phyloP scores from a whole-genome alignment of 176 grass and related monocot genomes.

The Ampelocalamus luodianensis region DNA sequence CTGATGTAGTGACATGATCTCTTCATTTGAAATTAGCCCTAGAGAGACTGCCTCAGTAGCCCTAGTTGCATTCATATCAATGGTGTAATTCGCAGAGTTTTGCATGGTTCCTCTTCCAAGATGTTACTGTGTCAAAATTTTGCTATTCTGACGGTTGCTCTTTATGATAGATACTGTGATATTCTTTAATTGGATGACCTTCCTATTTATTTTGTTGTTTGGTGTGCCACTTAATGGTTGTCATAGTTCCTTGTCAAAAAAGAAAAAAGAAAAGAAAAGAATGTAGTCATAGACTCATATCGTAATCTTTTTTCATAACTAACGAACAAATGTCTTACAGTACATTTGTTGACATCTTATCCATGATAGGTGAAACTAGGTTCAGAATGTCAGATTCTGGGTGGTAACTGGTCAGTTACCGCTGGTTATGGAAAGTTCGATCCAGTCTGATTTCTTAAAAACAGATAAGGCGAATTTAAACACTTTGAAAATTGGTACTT shows the following conservation, averaged over 20 bases:
- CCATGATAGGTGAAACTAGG: background rate
- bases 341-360: background rate
- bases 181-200: background rate
- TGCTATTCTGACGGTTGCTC: background rate
- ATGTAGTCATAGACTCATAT: background rate
- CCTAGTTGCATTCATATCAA: background rate
- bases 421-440: background rate
- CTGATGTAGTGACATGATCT: conserved; percentile 6
- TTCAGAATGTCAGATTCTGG: background rate
- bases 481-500: background rate
- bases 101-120: background rate
- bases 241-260: background rate
- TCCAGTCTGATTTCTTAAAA: background rate
- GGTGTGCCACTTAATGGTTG: background rate
- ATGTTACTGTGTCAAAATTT: background rate
- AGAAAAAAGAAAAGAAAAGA: background rate
- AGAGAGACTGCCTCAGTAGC: background rate
- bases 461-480: background rate
- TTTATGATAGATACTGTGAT: background rate
- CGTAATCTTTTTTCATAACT: background rate
- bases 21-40: background rate
- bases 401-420: background rate
- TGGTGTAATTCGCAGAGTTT: background rate
- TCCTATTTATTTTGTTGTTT: conserved; percentile 13
- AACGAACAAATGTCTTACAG: background rate